Evolutionary conservation across 2,329 filamentous ascomycete genomes (phyloP), one percentile per base, ranked within the genome.

Genomic region (Hymenoscyphus linearis): DNA sequence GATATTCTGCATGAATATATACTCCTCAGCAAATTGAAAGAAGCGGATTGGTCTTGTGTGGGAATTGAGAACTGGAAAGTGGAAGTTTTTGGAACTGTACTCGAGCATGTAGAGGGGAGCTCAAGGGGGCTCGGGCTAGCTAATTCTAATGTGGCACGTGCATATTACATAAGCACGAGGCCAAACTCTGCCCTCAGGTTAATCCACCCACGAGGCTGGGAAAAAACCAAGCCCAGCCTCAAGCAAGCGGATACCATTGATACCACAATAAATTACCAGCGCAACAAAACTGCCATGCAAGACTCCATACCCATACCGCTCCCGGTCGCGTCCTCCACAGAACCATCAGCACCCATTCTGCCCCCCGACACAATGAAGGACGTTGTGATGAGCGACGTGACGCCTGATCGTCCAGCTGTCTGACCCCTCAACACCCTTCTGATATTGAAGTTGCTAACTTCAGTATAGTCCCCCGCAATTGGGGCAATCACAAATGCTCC

Each of bases 301-400:
- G 26, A 53, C 26, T 34, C 25, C 26, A 27, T 34, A 53, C 52
- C 34, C 16, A 14, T 26, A n/a, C 40, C 57, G 25, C 16, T 36
- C 10, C n/a, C 10, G 22, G 27, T 26, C 10, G 5, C 40, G 14
- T 13, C 47, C 44, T n/a, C 47, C 18, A 14, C 40, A 26, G 6
- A n/a, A n/a, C n/a, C 44, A 58, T 18, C 31, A 26, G 25, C 27
- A 54, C 63, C 55, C 63, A 58, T 53, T 59, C 62, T 12, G 44
- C 18, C 59, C 31, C 55, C 65, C 55, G 64, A 63, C 55, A 55
- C 60, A 35, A 59, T 60, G 50, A 66, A 61, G 61, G 69, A 72
- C 59, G 59, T 70, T 25, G 62, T 69, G 14, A 72, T 73, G 71
- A 67, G 64, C 40, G 69, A 72, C 54, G 60, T 55, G 10, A 67